Base-by-base conservation (phyloP, 2,329 filamentous ascomycete species). In the Talaromyces albobiverticillius region DNA sequence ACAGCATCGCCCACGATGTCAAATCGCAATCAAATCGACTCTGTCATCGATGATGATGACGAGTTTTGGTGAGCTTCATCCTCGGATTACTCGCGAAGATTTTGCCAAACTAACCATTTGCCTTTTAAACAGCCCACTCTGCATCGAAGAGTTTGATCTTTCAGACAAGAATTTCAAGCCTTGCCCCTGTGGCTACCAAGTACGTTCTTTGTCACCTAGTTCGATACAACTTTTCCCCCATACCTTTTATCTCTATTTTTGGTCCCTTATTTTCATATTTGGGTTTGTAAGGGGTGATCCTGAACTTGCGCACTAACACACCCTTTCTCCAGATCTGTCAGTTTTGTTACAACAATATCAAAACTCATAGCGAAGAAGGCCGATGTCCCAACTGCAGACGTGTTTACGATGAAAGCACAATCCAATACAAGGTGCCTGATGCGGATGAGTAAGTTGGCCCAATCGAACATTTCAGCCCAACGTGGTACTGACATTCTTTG, bases 341-440 rank as follows among this genome's bases (percentile, higher is more conserved):
- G 79, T 99, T 99, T 76, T 99, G 94, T 77, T 99, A 93, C 79
- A 96, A 99, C 76, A 99, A 97, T 71, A 95, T 99, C 71, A 95
- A 95, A 76, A 95, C 89, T 64, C 96, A 96, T 65, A 91, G 96
- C 58, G 75, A 77, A 82, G 97, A 96, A 69, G 92, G 93, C 32
- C 82, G 96, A 55, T 99, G 94, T 72, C 94, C 94, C n/a, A 95
- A 95, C 62, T 99, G 94, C 71, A 85, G 94, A 74, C 83, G 94
- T 70, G 88, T 90, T 5, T 99, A 99, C 72, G 91, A 96, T 71
- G 95, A 99, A 63, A 93, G 93, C 71, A 95, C 91, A 26, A 97
- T 99, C 70, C 85, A 96, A 73, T 99, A 91, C 83, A 96, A 96
- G 74, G 88, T 94, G 54, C 90, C 96, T 56, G 95, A 93, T 53